phyloP scores from a whole-genome alignment of 495 filamentous ascomycete species.

The Chaetomium cochliodes region DNA sequence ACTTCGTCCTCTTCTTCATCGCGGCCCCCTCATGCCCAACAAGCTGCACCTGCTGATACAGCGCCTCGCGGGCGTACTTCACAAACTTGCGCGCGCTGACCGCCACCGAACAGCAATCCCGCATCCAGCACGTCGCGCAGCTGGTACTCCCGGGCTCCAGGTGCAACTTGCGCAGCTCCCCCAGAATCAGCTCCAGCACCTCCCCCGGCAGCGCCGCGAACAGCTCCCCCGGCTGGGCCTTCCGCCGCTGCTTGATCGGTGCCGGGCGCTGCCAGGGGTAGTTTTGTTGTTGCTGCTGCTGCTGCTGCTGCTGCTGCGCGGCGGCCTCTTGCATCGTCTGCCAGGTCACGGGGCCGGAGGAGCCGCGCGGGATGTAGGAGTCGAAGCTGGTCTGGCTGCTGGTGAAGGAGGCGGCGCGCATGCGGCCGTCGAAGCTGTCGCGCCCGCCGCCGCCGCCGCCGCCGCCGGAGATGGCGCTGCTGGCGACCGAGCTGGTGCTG shows the following conservation, averaged over 20 bases:
- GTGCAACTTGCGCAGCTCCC: conserved; percentile 49
- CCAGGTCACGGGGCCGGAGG: conserved; percentile 16
- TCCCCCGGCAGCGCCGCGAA: conserved; percentile 58
- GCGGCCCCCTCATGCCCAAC: conserved; percentile 65
- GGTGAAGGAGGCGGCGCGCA: conserved; percentile 29
- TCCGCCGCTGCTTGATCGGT: conserved; percentile 36
- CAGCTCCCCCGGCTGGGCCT: conserved; percentile 46
- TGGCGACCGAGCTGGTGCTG: conserved; percentile 30
- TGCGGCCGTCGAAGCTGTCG: conserved; percentile 32
- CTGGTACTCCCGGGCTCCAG: conserved; percentile 43
- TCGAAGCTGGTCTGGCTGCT: conserved; percentile 47
- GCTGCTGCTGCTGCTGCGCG: no score
- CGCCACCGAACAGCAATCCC: conserved; percentile 67
- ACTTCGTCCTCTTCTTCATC: conserved; percentile 65
- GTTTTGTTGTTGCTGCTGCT: no score
- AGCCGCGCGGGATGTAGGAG: conserved; percentile 27
- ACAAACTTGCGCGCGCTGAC: conserved; percentile 67
- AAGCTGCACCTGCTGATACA: conserved; percentile 73
- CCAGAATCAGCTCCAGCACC: conserved; percentile 55
- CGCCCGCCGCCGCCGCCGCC: no score
- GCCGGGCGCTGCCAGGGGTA: conserved; percentile 43
- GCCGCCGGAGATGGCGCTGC: conserved; percentile 29
- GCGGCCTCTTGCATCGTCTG: no score
- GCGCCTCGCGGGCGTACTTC: conserved; percentile 59
- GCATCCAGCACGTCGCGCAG: conserved; percentile 76